Percentiles rank a stretch among this genome's conserved stretches.
Conservation (phyloP, 495 filamentous ascomycete species). For the Durotheca rogersii region DNA sequence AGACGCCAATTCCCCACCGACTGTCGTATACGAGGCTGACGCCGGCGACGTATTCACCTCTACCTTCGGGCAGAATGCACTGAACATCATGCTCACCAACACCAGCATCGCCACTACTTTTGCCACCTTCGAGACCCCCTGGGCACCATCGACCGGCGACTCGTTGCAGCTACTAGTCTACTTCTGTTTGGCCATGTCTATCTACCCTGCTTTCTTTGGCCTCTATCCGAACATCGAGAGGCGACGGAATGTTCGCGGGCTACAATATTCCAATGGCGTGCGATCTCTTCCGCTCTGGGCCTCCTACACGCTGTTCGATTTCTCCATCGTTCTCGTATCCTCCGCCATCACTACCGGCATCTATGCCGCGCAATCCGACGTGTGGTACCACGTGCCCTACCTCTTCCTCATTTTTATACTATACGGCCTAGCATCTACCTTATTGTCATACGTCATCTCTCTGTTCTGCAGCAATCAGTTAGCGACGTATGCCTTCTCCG, state of each 20-base stretch:
- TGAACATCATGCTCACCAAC: slow-evolving; percentile 64
- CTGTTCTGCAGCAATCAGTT: slow-evolving; percentile 67
- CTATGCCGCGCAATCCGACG: slow-evolving; percentile 57
- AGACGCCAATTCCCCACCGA: slow-evolving; percentile 52
- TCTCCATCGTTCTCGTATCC: slow-evolving; percentile 61
- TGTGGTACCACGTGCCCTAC: slow-evolving; percentile 68
- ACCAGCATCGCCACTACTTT: slow-evolving; percentile 66
- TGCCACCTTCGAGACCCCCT: slow-evolving; percentile 69
- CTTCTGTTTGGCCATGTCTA: slow-evolving; percentile 70
- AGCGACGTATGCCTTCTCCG: slow-evolving; percentile 71
- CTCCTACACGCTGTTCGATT: slow-evolving; percentile 78
- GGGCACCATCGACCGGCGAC: slow-evolving; percentile 60
- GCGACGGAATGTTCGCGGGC: slow-evolving; percentile 69
- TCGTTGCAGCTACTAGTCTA: slow-evolving; percentile 80
- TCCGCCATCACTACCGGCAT: slow-evolving; percentile 60
- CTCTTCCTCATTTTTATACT: slow-evolving; percentile 70
- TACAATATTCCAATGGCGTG: slow-evolving; percentile 87
- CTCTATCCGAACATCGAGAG: slow-evolving; percentile 83
- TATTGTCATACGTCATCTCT: slow-evolving; percentile 69
- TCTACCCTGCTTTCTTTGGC: slow-evolving; percentile 80
- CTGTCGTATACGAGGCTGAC: slow-evolving; percentile 57
- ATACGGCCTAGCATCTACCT: slow-evolving; percentile 65
- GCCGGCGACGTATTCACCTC: slow-evolving; percentile 48
- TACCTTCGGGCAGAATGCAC: slow-evolving; percentile 69
- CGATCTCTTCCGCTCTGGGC: slow-evolving; percentile 71